Base-by-base conservation (phyloP, 2,329 filamentous ascomycete genomes). In the Tolypocladium capitatum region DNA sequence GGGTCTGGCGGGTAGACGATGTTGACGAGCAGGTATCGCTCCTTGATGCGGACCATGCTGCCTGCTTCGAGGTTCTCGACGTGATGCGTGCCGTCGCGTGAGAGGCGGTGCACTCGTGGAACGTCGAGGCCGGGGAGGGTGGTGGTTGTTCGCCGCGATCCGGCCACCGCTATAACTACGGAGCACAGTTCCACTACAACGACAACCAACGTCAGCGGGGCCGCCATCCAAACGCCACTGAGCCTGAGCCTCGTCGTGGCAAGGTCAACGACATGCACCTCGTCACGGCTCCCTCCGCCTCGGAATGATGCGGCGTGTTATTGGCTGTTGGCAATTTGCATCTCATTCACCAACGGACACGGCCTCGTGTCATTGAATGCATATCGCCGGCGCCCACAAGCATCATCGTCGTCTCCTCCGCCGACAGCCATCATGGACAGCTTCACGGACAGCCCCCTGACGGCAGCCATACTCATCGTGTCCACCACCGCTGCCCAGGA, bases 1-100 rank as follows among this genome's bases (percentile, higher is more conserved):
- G 70, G 53, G 13, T 78, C 69, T 7, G 80, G 74, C 0, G 90
- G 88, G 59, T 96, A 96, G 43, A 97, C 74, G 55, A 97, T 89
- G 62, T 94, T 87, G 52, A 97, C 80, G n/a, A 97, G 80, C 18
- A 98, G 78, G 65, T 98, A 98, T 58, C 92, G 83, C 66, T 95
- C 85, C 68, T 98, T 98, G 56, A 97, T 80, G 61, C 92, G 87
- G 51, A 98, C 92, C 92, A 98, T 96, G 6, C 5, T 45, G 30
- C 16, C n/a, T n/a, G n/a, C n/a, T n/a, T n/a, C n/a, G n/a, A n/a
- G n/a, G n/a, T n/a, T n/a, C n/a, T n/a, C n/a, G n/a, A 30, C 21
- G 36, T 27, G 21, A 14, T 21, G 6, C 27, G 27, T 27, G 27
- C 6, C 5, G 27, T 10, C 21, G 21, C 21, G 36, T 28, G 21